Conservation (phyloP, 2,329 filamentous ascomycete species). For the Pseudopyrenochaeta lycopersici region DNA sequence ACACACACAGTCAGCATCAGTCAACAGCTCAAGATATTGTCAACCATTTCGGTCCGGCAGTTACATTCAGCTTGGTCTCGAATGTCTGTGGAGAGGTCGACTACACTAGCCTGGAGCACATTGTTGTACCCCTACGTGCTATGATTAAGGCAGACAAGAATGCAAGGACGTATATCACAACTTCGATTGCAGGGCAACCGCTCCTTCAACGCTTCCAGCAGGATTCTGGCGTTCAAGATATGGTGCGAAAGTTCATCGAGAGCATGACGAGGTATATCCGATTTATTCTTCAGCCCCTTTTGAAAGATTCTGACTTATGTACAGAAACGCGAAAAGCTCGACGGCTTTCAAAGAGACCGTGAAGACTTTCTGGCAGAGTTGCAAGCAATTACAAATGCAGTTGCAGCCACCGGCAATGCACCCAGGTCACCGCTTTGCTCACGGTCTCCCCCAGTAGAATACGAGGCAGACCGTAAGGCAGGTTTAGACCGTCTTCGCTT, state of each 20-base stretch:
- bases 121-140: slow-evolving; percentile 43
- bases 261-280: slow-evolving; percentile 40
- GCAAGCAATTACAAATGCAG: slow-evolving; percentile 49
- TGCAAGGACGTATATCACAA: slow-evolving; percentile 41
- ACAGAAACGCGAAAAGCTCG: slow-evolving; percentile 45
- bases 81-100: slow-evolving; percentile 50
- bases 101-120: slow-evolving; percentile 43
- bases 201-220: slow-evolving; percentile 40
- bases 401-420: slow-evolving; percentile 42
- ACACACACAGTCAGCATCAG: slow-evolving; percentile 37
- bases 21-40: slow-evolving; percentile 46
- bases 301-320: slow-evolving; percentile 29
- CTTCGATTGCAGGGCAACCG: slow-evolving; percentile 38
- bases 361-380: slow-evolving; percentile 47
- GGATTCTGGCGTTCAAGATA: slow-evolving; percentile 36
- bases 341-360: slow-evolving; percentile 46
- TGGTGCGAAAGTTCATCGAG: slow-evolving; percentile 47
- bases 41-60: slow-evolving; percentile 42
- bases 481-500: neutral
- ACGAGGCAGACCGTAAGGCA: neutral
- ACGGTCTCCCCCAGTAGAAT: slow-evolving; percentile 9
- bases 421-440: slow-evolving; percentile 33
- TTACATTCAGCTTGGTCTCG: slow-evolving; percentile 41
- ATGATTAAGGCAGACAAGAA: slow-evolving; percentile 42
- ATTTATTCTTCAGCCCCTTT: neutral